Evolutionary conservation across 108 stramenopile genomes (phyloP), one percentile per base, ranked within the genome.

Genomic region (Discostella stelligeroides): DNA sequence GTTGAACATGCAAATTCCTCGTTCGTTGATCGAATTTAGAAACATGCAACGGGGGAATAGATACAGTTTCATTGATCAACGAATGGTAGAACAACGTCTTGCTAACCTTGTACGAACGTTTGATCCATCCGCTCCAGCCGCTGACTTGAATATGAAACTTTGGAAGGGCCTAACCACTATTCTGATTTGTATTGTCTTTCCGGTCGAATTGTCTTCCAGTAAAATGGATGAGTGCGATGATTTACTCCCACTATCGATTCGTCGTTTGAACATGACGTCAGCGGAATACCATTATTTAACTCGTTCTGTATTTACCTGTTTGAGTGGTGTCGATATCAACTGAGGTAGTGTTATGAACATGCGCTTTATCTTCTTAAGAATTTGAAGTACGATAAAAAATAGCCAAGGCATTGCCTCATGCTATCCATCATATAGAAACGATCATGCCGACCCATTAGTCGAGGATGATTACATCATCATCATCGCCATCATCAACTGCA

Each of bases 101-200:
- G 81, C 67, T 13, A 63, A 86, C 43, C 68, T 89, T 10, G 63
- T 92, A n/a, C 60, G 82, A 29, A 86, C 82, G 3, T 88, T 92
- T 56, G 75, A 88, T 58, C 85, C 73, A 53, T 66, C 80, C 9
- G 68, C 43, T 21, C 80, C 85, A 25, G 80, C 66, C 21, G 82
- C 85, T 9, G 86, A 86, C 49, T 79, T 92, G 11, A 55, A 75
- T 15, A 60, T 60, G 24, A 79, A 74, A 25, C 15, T 79, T 28
- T 92, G 91, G 91, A 88, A 71, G 50, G 87, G 85, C 7, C 75
- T 92, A 82, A 88, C 87, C 37, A 82, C 75, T 14, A 77, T 92
- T 45, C 70, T 92, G 66, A 70, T 88, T 62, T 81, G 63, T 7
- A 83, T 88, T 39, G 80, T 75, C 8, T 55, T 85, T 74, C 79